Evolutionary conservation across 2,329 filamentous ascomycete genomes (phyloP).

Genomic region (Alternaria infectoria): DNA sequence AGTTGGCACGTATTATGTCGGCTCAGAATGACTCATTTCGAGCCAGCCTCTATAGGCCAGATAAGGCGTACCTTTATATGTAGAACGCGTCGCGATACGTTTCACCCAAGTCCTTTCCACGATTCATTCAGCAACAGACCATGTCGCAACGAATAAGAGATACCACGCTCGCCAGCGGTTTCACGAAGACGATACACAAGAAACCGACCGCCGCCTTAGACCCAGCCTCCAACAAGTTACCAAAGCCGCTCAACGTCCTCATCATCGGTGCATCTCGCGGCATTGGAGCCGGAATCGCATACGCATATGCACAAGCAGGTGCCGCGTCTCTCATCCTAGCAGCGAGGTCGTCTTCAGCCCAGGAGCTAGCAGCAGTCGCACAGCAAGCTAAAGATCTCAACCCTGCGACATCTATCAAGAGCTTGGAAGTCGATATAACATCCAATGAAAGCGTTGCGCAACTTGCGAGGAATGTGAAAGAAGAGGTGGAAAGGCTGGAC

Average conservation of each 20-base stretch:
- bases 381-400: slow-evolving; percentile 13
- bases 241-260: slow-evolving; percentile 31
- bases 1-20: too few species aligned
- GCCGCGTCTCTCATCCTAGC: slow-evolving; percentile 31
- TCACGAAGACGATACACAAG: slow-evolving; percentile 21
- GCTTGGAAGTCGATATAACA: slow-evolving; percentile 38
- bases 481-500: slow-evolving; percentile 39
- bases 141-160: slow-evolving; percentile 22
- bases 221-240: slow-evolving; percentile 27
- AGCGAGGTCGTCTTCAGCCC: slow-evolving; percentile 27
- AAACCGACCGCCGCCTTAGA: slow-evolving; percentile 17
- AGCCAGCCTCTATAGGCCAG: neutral
- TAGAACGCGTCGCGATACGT: too few species aligned
- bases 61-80: neutral
- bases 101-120: neutral
- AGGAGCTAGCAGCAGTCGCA: slow-evolving; percentile 20
- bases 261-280: slow-evolving; percentile 43
- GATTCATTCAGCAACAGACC: neutral
- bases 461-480: slow-evolving; percentile 26
- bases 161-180: slow-evolving; percentile 22
- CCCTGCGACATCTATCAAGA: slow-evolving; percentile 3
- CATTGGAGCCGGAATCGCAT: slow-evolving; percentile 38
- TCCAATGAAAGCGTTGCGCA: slow-evolving; percentile 31
- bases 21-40: slow-evolving; percentile 2
- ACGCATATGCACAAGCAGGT: slow-evolving; percentile 39